Conservation (phyloP, 2,329 filamentous ascomycete species). For the Trichophyton mentagrophytes region DNA sequence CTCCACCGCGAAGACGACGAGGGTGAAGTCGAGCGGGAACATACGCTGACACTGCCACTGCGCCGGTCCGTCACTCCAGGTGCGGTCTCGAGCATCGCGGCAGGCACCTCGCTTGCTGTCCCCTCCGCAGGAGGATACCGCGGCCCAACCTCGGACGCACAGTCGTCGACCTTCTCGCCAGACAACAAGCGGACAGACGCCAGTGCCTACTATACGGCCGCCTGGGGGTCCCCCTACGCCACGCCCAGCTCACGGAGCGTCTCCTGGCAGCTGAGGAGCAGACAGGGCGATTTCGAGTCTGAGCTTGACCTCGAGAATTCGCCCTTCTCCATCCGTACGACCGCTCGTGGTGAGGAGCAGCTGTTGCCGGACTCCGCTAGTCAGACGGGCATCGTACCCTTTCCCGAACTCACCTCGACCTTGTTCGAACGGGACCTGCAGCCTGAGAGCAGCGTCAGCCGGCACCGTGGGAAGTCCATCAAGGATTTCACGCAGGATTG, state of each 20-base stretch:
- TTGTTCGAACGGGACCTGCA: slow-evolving; percentile 17
- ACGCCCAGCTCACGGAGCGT: slow-evolving; percentile 40
- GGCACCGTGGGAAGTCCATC: slow-evolving; percentile 25
- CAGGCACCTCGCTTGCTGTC: slow-evolving; percentile 20
- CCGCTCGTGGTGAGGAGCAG: slow-evolving; percentile 2
- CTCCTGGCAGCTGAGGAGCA: slow-evolving; percentile 26
- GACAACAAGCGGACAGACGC: slow-evolving; percentile 35
- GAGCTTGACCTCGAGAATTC: slow-evolving; percentile 23
- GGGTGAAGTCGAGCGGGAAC: slow-evolving; percentile 13
- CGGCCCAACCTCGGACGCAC: slow-evolving; percentile 20
- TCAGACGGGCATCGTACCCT: slow-evolving; percentile 5
- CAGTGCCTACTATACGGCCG: slow-evolving; percentile 55
- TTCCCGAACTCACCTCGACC: slow-evolving; percentile 11
- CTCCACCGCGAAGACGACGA: slow-evolving; percentile 17
- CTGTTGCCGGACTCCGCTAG: not conserved
- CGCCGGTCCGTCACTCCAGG: slow-evolving; percentile 26
- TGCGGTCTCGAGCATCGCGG: slow-evolving; percentile 23
- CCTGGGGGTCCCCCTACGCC: slow-evolving; percentile 86
- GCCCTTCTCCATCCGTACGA: slow-evolving; percentile 21
- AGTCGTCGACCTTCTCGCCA: slow-evolving; percentile 29
- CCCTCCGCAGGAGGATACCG: slow-evolving; percentile 10
- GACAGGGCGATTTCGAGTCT: slow-evolving; percentile 35
- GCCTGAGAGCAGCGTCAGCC: slow-evolving; percentile 13
- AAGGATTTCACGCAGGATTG: slow-evolving; percentile 65
- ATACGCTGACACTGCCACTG: slow-evolving; percentile 20